Evolutionary conservation across 2,329 filamentous ascomycete species (phyloP), one percentile per base, ranked within the genome.

Genomic region (Fusarium oligoseptatum): DNA sequence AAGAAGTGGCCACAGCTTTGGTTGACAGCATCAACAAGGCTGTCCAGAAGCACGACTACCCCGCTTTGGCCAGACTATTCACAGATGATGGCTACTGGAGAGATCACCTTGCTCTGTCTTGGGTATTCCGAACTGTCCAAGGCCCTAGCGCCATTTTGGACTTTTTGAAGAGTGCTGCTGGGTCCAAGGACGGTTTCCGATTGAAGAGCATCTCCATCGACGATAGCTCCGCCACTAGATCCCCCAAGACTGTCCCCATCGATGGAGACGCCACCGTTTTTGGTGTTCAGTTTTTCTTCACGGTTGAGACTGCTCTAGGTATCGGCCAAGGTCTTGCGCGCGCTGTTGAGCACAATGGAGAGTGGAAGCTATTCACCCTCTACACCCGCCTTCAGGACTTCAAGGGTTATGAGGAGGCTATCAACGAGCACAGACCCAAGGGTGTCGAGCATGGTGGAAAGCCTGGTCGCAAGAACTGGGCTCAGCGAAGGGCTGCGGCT

Each of bases 361-460:
- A 67, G 3, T 93, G 91, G 91, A 92, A 90, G 78, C 87, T 90
- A 0, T 92, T 89, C 71, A 91, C 90, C 2, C 76, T 94, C 0
- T 93, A 90, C 76, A 93, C 92, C 0, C 84, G 85, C 0, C 82
- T 94, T 6, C 78, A 85, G 2, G 86, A 88, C 41, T 72, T 94
- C 6, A 87, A 84, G 5, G 89, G 87, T 0, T 81, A 87, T 60
- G 87, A 91, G 68, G 90, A 93, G 78, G 71, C 75, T 0, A 78
- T 85, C 1, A 84, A 86, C 2, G 77, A 76, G 1, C 84, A 84
- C 5, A 84, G 92, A 32, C 86, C 89, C 0, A 83, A 83, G 22
- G 92, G 92, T 0, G 90, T 87, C 6, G 82, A 87, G 45, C 90
- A 92, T 74, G 90, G 89, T 0, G 85, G 83, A 6, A 84, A 86